Percentiles rank a stretch among this genome's conserved stretches.
Conservation (phyloP, 441 rosid genomes). For the Adansonia madagascariensis region DNA sequence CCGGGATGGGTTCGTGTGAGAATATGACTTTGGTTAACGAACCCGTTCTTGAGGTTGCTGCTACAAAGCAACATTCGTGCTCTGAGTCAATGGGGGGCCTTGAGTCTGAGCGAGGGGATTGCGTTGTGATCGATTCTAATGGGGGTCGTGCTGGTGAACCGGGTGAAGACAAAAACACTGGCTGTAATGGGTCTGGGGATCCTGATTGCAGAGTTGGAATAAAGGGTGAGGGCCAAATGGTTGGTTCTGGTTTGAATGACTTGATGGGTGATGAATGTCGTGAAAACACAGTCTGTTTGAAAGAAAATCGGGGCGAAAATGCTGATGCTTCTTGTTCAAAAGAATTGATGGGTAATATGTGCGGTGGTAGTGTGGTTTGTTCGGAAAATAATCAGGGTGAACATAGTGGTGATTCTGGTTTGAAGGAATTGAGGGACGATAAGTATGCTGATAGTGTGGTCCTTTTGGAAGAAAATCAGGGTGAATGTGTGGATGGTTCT, state of each 20-base stretch:
- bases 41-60: conserved; percentile 31
- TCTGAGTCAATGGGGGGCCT: conserved; percentile 27
- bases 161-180: conserved; percentile 35
- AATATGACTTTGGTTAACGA: conserved; percentile 35
- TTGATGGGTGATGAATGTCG: conserved; percentile 22
- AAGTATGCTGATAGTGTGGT: conserved; percentile 6
- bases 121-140: conserved; percentile 34
- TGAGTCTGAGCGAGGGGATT: conserved; percentile 34
- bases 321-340: conserved; percentile 18
- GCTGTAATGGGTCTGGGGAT: conserved; percentile 25
- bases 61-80: conserved; percentile 33
- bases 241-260: conserved; percentile 23
- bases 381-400: conserved; percentile 19
- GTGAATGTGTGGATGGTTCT: background rate
- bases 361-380: conserved; percentile 3
- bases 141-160: conserved; percentile 32
- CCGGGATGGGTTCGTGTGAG: conserved; percentile 44
- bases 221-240: conserved; percentile 17
- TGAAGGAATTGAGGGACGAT: conserved; percentile 21
- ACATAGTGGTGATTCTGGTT: conserved; percentile 28
- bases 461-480: background rate
- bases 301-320: conserved; percentile 8
- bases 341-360: conserved; percentile 9
- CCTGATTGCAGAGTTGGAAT: conserved; percentile 10
- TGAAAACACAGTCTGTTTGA: background rate